phyloP scores from a whole-genome alignment of 805 yeast species.

The Hanseniaspora nectarophila region DNA sequence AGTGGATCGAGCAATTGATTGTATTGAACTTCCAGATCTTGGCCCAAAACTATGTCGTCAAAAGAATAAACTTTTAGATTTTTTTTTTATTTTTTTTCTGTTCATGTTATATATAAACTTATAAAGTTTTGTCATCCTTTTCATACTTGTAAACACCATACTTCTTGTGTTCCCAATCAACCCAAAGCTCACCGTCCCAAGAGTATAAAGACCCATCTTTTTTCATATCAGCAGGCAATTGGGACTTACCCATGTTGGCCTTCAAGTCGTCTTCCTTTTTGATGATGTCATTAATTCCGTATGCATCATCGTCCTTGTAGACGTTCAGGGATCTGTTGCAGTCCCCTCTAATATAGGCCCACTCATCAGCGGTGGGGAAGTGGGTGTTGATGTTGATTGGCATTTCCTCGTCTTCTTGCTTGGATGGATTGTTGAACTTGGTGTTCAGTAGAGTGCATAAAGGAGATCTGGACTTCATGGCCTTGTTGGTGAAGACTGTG shows the following conservation, averaged over 20 bases:
- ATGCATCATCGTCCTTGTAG: slow-evolving; percentile 7
- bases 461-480: slow-evolving; percentile 12
- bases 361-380: slow-evolving; percentile 11
- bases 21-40: slow-evolving; percentile 69
- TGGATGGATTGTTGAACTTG: slow-evolving; percentile 12
- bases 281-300: slow-evolving; percentile 7
- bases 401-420: slow-evolving; percentile 1
- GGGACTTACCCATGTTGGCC: neutral
- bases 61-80: slow-evolving; percentile 52
- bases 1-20: slow-evolving; percentile 71
- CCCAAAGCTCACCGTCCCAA: slow-evolving; percentile 23
- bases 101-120: neutral
- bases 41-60: slow-evolving; percentile 82
- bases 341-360: slow-evolving; percentile 7
- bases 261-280: slow-evolving; percentile 1
- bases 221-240: neutral
- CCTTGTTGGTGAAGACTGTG: slow-evolving; percentile 9
- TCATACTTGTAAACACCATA: slow-evolving; percentile 21
- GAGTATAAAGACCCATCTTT: slow-evolving; percentile 2
- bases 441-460: neutral
- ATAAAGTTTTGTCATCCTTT: neutral
- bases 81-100: too few species aligned
- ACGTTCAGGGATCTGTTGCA: slow-evolving; percentile 14
- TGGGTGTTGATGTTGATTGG: slow-evolving; percentile 10
- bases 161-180: slow-evolving; percentile 28